Conservation (phyloP, 176 grass and related monocot genomes). For the Puccinellia tenuiflora region DNA sequence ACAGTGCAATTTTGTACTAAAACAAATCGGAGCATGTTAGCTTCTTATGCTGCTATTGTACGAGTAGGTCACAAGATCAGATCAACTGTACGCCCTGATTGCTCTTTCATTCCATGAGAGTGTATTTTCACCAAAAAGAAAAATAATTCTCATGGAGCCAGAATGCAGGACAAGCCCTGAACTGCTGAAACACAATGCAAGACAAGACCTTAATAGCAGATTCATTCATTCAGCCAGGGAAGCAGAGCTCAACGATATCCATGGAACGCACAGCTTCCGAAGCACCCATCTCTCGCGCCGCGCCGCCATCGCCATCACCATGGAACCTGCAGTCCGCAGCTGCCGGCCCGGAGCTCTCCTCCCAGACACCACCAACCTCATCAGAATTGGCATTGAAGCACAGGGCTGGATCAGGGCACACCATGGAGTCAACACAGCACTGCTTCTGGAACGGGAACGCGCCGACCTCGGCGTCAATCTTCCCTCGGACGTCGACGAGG, state of each 20-base stretch:
- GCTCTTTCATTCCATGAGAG: background rate
- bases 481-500: conserved; percentile 65
- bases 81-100: background rate
- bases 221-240: conserved; percentile 25
- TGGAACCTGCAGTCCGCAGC: conserved; percentile 6
- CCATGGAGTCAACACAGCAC: conserved; percentile 33
- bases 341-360: conserved; percentile 22
- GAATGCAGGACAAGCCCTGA: too few relatives aligned
- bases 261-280: conserved; percentile 29
- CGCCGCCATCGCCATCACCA: background rate
- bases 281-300: conserved; percentile 9
- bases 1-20: background rate
- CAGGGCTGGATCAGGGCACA: conserved; percentile 19
- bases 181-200: background rate
- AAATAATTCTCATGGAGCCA: background rate
- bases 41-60: background rate
- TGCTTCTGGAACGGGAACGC: conserved; percentile 45
- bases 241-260: conserved; percentile 31
- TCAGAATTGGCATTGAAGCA: conserved; percentile 32
- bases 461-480: conserved; percentile 70
- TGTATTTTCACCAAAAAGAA: background rate
- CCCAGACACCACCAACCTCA: conserved; percentile 39
- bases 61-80: background rate
- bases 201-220: background rate
- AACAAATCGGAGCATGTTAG: background rate